These are phyloP conservation scores for Kregervanrija pseudodelftensis DNA, from an alignment of 805 yeast genomes.

Conservation along the genomic window DNA sequence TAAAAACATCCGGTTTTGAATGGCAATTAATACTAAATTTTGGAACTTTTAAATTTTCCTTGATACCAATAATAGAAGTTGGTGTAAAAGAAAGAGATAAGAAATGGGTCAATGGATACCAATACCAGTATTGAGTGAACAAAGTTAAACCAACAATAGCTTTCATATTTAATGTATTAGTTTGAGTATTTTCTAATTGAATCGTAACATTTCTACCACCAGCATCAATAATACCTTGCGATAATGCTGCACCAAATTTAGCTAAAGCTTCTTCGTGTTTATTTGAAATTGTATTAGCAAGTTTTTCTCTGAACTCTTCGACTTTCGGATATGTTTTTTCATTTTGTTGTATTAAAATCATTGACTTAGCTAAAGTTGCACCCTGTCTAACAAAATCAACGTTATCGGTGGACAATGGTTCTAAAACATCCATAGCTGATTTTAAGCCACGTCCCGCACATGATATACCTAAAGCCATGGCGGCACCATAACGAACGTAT, in stretches of 20 bases:
- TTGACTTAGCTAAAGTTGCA: slow-evolving; percentile 84
- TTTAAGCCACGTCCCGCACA: slow-evolving; percentile 91
- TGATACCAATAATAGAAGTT: slow-evolving; percentile 82
- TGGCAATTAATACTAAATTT: slow-evolving; percentile 75
- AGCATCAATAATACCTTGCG: slow-evolving; percentile 97
- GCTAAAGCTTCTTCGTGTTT: slow-evolving; percentile 97
- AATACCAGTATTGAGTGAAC: slow-evolving; percentile 93
- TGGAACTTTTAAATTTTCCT: slow-evolving; percentile 80
- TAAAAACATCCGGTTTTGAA: slow-evolving; percentile 71
- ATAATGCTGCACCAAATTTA: slow-evolving; percentile 93
- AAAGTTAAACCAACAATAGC: slow-evolving; percentile 89
- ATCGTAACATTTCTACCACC: slow-evolving; percentile 98
- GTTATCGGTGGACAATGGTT: slow-evolving; percentile 87
- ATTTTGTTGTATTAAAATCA: slow-evolving; percentile 84
- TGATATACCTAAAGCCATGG: slow-evolving; percentile 92
- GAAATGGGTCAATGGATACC: slow-evolving; percentile 97
- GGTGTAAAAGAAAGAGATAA: slow-evolving; percentile 87
- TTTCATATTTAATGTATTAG: slow-evolving; percentile 83
- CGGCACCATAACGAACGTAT: slow-evolving; percentile 97
- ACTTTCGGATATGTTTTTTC: slow-evolving; percentile 79
- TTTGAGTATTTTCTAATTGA: slow-evolving; percentile 77
- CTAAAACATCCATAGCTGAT: slow-evolving; percentile 86
- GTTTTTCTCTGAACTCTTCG: slow-evolving; percentile 62
- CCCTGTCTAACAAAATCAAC: slow-evolving; percentile 98
- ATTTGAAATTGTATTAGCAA: slow-evolving; percentile 68